These are phyloP conservation scores for Fraxinus americana DNA, from an alignment of 257 asterid species.

Conservation along the genomic window DNA sequence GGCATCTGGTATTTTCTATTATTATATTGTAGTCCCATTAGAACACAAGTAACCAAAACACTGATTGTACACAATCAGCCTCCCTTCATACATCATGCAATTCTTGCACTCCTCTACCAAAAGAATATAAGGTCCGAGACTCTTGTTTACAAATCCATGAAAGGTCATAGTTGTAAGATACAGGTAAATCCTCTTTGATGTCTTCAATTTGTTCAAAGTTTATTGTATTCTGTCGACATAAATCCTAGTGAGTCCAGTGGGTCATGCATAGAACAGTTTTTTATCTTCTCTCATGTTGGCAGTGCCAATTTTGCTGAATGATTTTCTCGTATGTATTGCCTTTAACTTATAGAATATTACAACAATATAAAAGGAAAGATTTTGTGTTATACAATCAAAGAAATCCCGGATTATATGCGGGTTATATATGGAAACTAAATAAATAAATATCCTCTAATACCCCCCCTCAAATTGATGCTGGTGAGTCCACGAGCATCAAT, in stretches of 20 bases:
- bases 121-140: background rate
- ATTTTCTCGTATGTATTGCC: too few relatives aligned
- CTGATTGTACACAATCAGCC: background rate
- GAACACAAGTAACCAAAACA: background rate
- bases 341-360: too few relatives aligned
- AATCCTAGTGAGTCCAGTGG: background rate
- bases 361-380: too few relatives aligned
- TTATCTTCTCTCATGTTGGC: too few relatives aligned
- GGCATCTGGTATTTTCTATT: background rate
- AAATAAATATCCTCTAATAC: too few relatives aligned
- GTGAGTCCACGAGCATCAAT: too few relatives aligned
- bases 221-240: slow-evolving; percentile 4
- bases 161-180: background rate
- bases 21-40: background rate
- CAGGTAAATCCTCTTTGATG: background rate
- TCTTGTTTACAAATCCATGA: background rate
- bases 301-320: too few relatives aligned
- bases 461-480: too few relatives aligned
- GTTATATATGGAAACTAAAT: too few relatives aligned
- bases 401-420: too few relatives aligned
- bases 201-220: slow-evolving; percentile 7
- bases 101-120: slow-evolving; percentile 7
- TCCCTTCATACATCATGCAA: background rate
- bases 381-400: too few relatives aligned
- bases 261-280: too few relatives aligned